Percentiles rank a stretch among this genome's conserved stretches.
These are phyloP conservation scores for Aspergillus aculeatus DNA, from an alignment of 2,329 filamentous ascomycete species.

Conservation along the genomic window DNA sequence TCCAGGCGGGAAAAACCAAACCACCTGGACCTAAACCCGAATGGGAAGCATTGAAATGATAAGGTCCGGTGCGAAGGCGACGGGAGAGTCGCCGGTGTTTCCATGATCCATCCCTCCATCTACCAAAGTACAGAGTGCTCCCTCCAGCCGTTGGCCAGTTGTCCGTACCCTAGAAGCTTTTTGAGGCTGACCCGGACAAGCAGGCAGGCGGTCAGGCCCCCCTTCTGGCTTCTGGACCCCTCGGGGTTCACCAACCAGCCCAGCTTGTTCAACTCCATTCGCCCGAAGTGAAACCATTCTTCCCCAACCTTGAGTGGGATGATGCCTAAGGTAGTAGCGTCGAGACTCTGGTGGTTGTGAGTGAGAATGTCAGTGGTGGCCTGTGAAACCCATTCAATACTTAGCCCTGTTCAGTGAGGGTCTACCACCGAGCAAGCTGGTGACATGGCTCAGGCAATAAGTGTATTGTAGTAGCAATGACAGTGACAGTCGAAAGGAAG, in stretches of 20 bases:
- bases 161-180: too few species aligned
- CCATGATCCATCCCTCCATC: too few species aligned
- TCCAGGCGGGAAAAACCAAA: constrained; percentile 5
- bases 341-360: not conserved
- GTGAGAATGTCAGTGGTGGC: not conserved
- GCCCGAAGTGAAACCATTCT: not conserved
- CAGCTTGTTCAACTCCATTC: not conserved
- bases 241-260: not conserved
- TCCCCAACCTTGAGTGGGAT: not conserved
- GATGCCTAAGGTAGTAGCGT: not conserved
- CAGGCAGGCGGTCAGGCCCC: not conserved
- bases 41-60: not conserved
- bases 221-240: not conserved
- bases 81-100: too few species aligned
- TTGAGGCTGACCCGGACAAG: not conserved
- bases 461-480: too few species aligned
- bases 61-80: not conserved
- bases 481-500: too few species aligned
- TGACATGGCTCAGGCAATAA: not conserved
- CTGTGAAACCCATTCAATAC: too few species aligned
- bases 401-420: not conserved
- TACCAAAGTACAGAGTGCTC: too few species aligned
- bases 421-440: not conserved
- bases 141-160: too few species aligned
- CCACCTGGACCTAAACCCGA: not conserved